phyloP scores from a whole-genome alignment of 2,329 filamentous ascomycete genomes.

The Aspergillus felis region DNA sequence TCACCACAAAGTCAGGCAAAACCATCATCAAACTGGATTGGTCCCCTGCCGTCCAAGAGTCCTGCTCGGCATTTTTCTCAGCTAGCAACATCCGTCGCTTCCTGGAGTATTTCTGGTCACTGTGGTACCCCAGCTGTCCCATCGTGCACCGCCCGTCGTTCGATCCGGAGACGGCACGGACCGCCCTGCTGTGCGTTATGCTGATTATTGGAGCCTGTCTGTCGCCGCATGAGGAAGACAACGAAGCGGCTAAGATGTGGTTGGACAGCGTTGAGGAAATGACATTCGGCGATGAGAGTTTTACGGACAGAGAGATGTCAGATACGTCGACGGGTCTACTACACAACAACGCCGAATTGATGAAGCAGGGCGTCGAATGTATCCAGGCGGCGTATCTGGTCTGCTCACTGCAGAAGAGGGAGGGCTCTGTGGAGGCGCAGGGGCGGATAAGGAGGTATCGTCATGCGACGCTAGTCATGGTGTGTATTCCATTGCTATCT shows the following conservation, averaged over 20 bases:
- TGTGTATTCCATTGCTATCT: constrained; percentile 1
- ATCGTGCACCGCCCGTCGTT: constrained; percentile 27
- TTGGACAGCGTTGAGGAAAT: constrained; percentile 20
- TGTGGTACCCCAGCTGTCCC: constrained; percentile 29
- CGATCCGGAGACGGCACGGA: constrained; percentile 8
- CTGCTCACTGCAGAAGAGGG: constrained; percentile 22
- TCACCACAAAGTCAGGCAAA: constrained; percentile 6
- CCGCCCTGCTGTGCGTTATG: constrained; percentile 23
- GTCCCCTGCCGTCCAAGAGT: constrained; percentile 4
- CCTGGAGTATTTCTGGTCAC: constrained; percentile 24
- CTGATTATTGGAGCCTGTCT: constrained; percentile 25
- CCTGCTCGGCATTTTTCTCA: constrained; percentile 17
- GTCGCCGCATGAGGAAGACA: constrained; percentile 16
- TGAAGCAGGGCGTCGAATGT: constrained; percentile 14
- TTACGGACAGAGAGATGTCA: constrained; percentile 1
- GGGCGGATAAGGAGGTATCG: constrained; percentile 17
- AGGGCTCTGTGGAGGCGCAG: constrained; percentile 18
- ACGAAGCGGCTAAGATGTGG: constrained; percentile 13
- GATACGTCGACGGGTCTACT: not conserved
- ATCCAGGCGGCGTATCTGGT: constrained; percentile 23
- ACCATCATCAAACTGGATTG: constrained; percentile 14
- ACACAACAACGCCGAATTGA: not conserved
- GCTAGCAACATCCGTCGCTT: constrained; percentile 19
- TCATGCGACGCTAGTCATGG: constrained; percentile 21
- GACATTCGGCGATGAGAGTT: constrained; percentile 15